Conservation (phyloP, 331 rosid genomes). For the Telfairia occidentalis region DNA sequence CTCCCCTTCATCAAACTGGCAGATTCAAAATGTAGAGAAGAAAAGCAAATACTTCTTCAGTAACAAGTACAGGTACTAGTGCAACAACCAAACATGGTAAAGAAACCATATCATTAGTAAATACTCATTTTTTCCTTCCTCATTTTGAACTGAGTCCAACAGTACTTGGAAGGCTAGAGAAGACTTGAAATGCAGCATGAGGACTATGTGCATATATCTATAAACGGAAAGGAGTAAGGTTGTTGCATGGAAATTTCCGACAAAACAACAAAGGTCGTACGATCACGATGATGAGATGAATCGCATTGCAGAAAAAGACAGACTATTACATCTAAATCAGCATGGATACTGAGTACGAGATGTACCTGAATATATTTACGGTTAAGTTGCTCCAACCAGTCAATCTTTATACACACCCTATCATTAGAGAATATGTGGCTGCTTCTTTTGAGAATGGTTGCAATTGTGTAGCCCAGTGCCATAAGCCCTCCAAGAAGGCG, state of each 20-base stretch:
- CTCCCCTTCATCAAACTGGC: neutral
- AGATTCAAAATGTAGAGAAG: too few species aligned
- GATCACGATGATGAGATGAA: neutral
- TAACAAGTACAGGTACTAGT: too few species aligned
- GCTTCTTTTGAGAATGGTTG: conserved; percentile 82
- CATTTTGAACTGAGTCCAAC: too few species aligned
- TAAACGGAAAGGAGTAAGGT: neutral
- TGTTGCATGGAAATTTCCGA: neutral
- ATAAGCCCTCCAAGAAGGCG: conserved; percentile 99
- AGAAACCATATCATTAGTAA: too few species aligned
- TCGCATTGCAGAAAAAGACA: neutral
- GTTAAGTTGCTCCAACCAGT: conserved; percentile 93
- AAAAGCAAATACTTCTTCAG: too few species aligned
- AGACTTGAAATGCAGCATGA: neutral
- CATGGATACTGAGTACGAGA: conserved; percentile 7
- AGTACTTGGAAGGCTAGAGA: too few species aligned
- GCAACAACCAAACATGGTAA: too few species aligned
- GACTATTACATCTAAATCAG: neutral
- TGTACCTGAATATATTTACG: conserved; percentile 86
- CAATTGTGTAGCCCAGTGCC: conserved; percentile 99
- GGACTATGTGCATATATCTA: neutral
- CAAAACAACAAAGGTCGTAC: neutral
- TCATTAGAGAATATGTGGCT: conserved; percentile 74
- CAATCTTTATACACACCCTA: conserved; percentile 70
- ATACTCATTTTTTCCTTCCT: too few species aligned